These are phyloP conservation scores for Rhinocladiella mackenziei DNA, from an alignment of 2,329 filamentous ascomycete species.

Conservation along the genomic window DNA sequence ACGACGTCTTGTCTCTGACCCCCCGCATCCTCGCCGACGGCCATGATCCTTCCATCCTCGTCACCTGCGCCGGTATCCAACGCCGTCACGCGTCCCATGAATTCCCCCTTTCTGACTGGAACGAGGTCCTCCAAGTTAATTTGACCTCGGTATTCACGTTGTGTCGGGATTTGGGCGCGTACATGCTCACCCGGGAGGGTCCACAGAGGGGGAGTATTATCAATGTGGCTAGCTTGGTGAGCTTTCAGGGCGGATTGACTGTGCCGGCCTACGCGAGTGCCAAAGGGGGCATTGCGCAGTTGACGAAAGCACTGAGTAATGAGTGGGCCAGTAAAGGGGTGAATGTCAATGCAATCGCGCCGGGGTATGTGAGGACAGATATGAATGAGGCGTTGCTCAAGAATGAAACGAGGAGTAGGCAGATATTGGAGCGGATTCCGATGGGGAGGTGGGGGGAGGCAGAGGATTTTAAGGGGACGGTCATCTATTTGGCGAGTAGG, in stretches of 20 bases:
- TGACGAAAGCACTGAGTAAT: conserved; percentile 81
- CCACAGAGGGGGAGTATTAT: conserved; percentile 54
- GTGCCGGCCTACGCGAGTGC: conserved; percentile 83
- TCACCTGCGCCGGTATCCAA: conserved; percentile 88
- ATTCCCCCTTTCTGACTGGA: conserved; percentile 74
- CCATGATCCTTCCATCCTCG: conserved; percentile 67
- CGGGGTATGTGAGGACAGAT: conserved; percentile 73
- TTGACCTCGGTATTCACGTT: conserved; percentile 76
- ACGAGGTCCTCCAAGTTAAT: conserved; percentile 82
- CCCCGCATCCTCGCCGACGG: conserved; percentile 38
- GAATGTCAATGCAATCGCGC: conserved; percentile 75
- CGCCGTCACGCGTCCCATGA: conserved; percentile 67
- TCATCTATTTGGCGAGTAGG: conserved; percentile 48
- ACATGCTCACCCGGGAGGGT: conserved; percentile 62
- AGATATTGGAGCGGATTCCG: conserved; percentile 76
- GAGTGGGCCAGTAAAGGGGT: conserved; percentile 77
- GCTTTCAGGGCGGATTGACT: conserved; percentile 81
- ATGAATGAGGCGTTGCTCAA: conserved; percentile 84
- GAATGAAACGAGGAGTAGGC: conserved; percentile 63
- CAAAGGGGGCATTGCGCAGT: conserved; percentile 79
- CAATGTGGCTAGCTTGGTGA: conserved; percentile 77
- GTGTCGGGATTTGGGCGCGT: conserved; percentile 69
- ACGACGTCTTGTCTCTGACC: conserved; percentile 41
- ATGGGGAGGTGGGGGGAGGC: conserved; percentile 74
- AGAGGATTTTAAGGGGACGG: conserved; percentile 49